Evolutionary conservation across 345 rosid genomes (phyloP).

Genomic region (Hypericum perforatum): DNA sequence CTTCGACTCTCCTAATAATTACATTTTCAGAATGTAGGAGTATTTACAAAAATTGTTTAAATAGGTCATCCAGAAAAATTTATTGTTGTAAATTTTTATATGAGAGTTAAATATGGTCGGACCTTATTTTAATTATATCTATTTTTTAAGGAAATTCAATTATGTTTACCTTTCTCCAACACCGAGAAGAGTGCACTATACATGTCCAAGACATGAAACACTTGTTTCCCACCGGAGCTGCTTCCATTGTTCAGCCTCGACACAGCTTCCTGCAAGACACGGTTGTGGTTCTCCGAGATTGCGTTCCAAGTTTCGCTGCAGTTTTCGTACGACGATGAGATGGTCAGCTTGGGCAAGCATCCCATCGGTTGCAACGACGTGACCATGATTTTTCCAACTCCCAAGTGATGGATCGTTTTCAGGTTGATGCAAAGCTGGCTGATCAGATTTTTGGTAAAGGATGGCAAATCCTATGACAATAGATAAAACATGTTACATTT

Average conservation of each 20-base stretch:
- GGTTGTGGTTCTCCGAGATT: constrained; percentile 24
- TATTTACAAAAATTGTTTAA: too few species aligned
- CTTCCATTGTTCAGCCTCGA: constrained; percentile 14
- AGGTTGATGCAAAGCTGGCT: constrained; percentile 20
- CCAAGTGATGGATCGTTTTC: constrained; percentile 18
- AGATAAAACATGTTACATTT: too few species aligned
- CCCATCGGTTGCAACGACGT: constrained; percentile 20
- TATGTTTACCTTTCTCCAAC: constrained; percentile 3
- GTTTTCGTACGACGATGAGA: constrained; percentile 13
- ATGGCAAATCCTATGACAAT: constrained; percentile 11
- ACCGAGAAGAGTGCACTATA: constrained; percentile 22
- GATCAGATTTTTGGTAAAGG: constrained; percentile 11
- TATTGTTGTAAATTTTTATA: too few species aligned
- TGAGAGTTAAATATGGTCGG: too few species aligned
- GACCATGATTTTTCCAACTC: constrained; percentile 28
- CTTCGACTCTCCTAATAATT: too few species aligned
- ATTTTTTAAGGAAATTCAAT: not conserved
- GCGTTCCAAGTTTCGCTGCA: constrained; percentile 21
- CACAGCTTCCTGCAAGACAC: constrained; percentile 7
- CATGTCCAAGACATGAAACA: constrained; percentile 19
- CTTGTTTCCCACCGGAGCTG: not conserved
- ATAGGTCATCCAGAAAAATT: too few species aligned
- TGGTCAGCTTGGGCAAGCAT: constrained; percentile 25
- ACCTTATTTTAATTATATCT: too few species aligned
- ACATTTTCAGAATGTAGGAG: too few species aligned